Base-by-base conservation (phyloP, 768 basidiomycete species). In the Serendipita sp. region DNA sequence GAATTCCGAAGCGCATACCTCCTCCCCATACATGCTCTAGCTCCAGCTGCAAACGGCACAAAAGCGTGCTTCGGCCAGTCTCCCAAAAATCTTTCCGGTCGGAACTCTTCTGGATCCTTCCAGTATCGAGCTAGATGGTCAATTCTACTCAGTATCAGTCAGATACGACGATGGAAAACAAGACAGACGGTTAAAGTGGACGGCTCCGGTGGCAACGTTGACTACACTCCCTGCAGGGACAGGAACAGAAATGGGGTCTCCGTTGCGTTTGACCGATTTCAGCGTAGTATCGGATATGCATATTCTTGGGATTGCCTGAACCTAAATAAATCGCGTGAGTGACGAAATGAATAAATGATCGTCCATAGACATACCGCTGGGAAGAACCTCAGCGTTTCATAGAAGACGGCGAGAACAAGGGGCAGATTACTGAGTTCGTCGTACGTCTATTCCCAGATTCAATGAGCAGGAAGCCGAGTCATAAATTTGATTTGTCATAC, bases 361-460 rank as follows among this genome's bases (percentile, higher is more conserved):
- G 14, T 38, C 34, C 5, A 14, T 38, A 5, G 34, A 38, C 34
- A 38, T 7, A 38, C 34, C 34, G 34, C 34, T 16, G 62, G 62
- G 51, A 51, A 63, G 45, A 63, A 20, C 26, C 62, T 43, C 62
- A 63, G 17, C 17, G 62, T 56, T 33, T 63, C 62, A 34, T 63
- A 51, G 22, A 63, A 60, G 51, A 63, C 1, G 20, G 45, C 51
- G 5, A 33, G 17, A 11, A 31, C 17, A 3, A 24, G 33, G 4
- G 45, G 48, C 13, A 63, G 17, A n/a, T 28, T 26, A 33, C 11
- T 22, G 22, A 53, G 22, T 33, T 76, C 73, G 62, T 74, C 76
- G 66, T 78, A 75, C 3, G 72, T 67, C 78, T 79, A 61, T 44
- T n/a, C 14, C n/a, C 41, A 9, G n/a, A 31, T 63, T 34, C 26